Evolutionary conservation across 305 asterid species (phyloP).

Genomic region (Euphrasia arctica): DNA sequence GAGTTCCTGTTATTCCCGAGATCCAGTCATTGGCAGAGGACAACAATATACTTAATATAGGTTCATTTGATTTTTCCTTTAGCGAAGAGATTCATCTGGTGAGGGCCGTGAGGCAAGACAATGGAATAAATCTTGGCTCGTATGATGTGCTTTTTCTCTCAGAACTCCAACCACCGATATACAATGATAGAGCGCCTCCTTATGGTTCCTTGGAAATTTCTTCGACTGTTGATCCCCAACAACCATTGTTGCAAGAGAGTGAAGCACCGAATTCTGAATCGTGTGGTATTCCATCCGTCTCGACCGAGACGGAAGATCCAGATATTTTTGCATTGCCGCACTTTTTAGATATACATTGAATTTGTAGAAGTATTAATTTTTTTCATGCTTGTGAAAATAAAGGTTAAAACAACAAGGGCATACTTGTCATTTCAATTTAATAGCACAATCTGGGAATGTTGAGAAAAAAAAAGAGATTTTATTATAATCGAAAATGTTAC

Average conservation of each 20-base stretch:
- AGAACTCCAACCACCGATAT: not conserved
- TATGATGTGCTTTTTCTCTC: not conserved
- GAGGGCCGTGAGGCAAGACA: not conserved
- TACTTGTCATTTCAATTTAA: too few relatives aligned
- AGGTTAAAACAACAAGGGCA: too few relatives aligned
- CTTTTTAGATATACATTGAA: constrained; percentile 5
- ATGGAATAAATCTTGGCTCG: not conserved
- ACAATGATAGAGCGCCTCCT: too few relatives aligned
- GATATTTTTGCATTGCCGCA: constrained; percentile 24
- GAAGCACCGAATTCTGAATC: not conserved
- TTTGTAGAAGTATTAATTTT: not conserved
- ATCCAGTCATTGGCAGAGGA: not conserved
- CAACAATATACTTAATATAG: not conserved
- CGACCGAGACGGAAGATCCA: constrained; percentile 11
- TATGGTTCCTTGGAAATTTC: too few relatives aligned
- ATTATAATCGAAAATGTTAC: too few relatives aligned
- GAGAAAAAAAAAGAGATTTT: too few relatives aligned
- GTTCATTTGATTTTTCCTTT: not conserved
- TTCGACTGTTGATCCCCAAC: not conserved
- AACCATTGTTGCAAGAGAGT: not conserved
- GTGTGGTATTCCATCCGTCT: not conserved
- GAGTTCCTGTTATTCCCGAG: not conserved
- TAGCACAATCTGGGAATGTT: too few relatives aligned
- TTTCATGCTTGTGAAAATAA: too few relatives aligned
- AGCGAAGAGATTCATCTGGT: not conserved